Base-by-base conservation (phyloP, 371 early-diverging fungal genomes). In the Mucor racemosus region DNA sequence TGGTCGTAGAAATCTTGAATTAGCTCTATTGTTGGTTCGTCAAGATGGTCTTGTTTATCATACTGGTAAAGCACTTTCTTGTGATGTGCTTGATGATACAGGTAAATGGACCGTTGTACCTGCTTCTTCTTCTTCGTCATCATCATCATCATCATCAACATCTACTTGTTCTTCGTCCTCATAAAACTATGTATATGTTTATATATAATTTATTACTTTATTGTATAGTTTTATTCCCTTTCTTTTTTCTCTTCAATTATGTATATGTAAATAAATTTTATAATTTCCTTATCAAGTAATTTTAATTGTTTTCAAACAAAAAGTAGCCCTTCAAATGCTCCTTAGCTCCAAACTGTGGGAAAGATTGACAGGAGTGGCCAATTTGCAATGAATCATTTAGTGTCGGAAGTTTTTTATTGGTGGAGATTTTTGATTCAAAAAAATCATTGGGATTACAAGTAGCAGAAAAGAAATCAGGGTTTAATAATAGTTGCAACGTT, bases 1-100 rank as follows among this genome's bases (percentile, higher is more conserved):
- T 54, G 80, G 80, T 9, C 62, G 68, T 7, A 70, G 78, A 9
- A 70, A 74, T 36, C 60, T 78, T 42, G 80, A 82, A 44, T 40
- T 78, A 11, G 69, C 82, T 13, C 44, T 82, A 42, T 59, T 82
- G 7, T 60, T 82, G 17, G 75, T 74, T 9, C 69, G 77, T 26
- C 73, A 76, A 10, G 82, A 82, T 64, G 80, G 82, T 10, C 65
- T 70, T n/a, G 73, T 73, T 31, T 78, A 76, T 63, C 72, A 71
- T 36, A 69, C 80, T 34, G 73, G 71, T 5, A 78, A 75, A 64
- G 62, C 75, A 14, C 67, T 82, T 2, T 66, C 65, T 26, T 79
- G 71, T 60, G 72, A 48, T 26, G 11, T 38, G 1, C 15, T 60
- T 31, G 50, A 9, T 14, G 65, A 65, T 39, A 10, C 21, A 11